Base-by-base conservation (phyloP, 306 rosid species). In the Begonia loranthoides region DNA sequence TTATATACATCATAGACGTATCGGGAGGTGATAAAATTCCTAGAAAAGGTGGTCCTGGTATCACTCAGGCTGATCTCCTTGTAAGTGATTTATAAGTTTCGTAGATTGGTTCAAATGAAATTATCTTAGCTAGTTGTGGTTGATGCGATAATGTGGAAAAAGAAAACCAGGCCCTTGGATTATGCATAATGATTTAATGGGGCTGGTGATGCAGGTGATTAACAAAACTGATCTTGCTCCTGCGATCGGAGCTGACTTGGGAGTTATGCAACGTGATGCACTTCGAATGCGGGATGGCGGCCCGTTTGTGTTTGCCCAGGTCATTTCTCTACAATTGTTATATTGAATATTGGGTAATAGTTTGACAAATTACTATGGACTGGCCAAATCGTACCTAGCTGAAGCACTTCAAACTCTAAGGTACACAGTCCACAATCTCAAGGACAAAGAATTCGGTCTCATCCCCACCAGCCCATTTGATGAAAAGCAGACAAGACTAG, bases 51-150 rank as follows among this genome's bases (percentile, higher is more conserved):
- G 99, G 99, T 57, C 99, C 99, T 36, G 99, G 99, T 15, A 90
- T 90, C 81, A 90, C 99, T 21, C 99, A 90, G 65, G 99, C 99
- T n/a, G 95, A 90, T 72, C 99, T 90, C 56, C 92, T 90, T 33
- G 99, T 90, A 72, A 10, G 95, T 73, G 50, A 36, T 53, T 54
- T 57, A 12, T 12, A 34, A 48, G 39, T 41, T 50, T 50, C 54
- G 10, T 28, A 46, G 41, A 17, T 64, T n/a, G 34, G 45, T 41
- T 41, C 2, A 0, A 0, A 41, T 41, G 13, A 41, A 41, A 41
- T 41, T 2, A 9, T 41, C 45, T 19, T 19, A 28, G 36, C 36
- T 28, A 4, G 6, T 28, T 28, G 36, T 28, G 5, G 36, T 28
- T 28, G 36, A 28, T 28, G 6, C 5, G 2, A 28, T 7, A 28